These are phyloP conservation scores for Trematosphaeria pertusa DNA, from an alignment of 2,329 filamentous ascomycete species.

Conservation along the genomic window DNA sequence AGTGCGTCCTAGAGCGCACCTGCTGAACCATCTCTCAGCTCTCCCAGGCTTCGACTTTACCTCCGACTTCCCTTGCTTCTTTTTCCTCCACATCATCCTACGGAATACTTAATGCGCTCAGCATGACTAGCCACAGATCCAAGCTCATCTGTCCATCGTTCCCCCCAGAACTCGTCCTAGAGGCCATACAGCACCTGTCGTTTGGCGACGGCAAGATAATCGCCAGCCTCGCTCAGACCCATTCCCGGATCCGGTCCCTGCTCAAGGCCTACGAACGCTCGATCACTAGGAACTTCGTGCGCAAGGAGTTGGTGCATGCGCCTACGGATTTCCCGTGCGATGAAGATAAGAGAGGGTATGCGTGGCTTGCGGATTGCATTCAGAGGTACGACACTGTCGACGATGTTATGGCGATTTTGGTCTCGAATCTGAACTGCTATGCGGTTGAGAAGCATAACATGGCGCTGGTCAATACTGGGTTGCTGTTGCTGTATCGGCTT, in stretches of 20 bases:
- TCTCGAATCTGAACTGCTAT: slow-evolving; percentile 33
- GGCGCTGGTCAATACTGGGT: slow-evolving; percentile 31
- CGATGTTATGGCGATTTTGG: slow-evolving; percentile 38
- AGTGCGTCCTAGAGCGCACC: no score
- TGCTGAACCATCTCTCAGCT: no score
- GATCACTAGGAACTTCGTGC: slow-evolving; percentile 29
- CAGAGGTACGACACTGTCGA: slow-evolving; percentile 39
- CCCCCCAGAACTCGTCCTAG: slow-evolving; percentile 37
- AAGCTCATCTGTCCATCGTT: slow-evolving; percentile 19
- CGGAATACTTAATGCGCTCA: no score
- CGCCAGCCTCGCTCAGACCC: slow-evolving; percentile 21
- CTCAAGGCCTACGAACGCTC: slow-evolving; percentile 35
- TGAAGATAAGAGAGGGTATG: slow-evolving; percentile 12
- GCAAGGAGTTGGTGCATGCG: slow-evolving; percentile 35
- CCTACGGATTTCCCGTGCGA: slow-evolving; percentile 33
- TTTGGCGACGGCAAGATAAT: slow-evolving; percentile 32
- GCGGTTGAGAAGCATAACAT: slow-evolving; percentile 33
- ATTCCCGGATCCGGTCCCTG: slow-evolving; percentile 26
- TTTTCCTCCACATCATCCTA: no score
- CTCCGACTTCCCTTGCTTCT: no score
- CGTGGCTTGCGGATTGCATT: slow-evolving; percentile 38
- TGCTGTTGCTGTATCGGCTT: slow-evolving; percentile 35
- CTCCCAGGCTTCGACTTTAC: no score
- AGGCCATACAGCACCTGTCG: slow-evolving; percentile 32
- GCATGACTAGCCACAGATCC: background rate